Percentiles rank a stretch among this genome's conserved stretches.
Conservation (phyloP, 352 stramenopile genomes). For the Halophytophthora batemanensis region DNA sequence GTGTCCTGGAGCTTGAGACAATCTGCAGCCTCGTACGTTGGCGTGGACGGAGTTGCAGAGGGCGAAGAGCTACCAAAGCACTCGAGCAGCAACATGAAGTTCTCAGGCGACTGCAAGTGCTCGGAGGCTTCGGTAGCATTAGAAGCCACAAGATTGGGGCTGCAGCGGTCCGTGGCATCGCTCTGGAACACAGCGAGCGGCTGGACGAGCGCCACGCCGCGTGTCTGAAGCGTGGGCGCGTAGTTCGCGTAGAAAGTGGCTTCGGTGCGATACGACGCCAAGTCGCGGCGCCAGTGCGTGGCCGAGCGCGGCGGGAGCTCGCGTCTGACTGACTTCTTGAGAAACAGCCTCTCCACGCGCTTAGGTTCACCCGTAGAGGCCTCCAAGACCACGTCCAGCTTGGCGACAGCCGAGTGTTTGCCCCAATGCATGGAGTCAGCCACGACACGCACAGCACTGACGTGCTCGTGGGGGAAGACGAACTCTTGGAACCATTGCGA, state of each 20-base stretch:
- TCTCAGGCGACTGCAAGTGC: slow-evolving; percentile 23
- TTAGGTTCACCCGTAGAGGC: not conserved
- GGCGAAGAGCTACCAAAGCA: slow-evolving; percentile 22
- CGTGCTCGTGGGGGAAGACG: slow-evolving; percentile 19
- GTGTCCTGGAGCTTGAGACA: slow-evolving; percentile 34
- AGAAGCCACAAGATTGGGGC: slow-evolving; percentile 12
- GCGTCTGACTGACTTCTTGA: slow-evolving; percentile 60
- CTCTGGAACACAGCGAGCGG: slow-evolving; percentile 48
- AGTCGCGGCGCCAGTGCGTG: slow-evolving; percentile 52
- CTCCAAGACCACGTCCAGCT: slow-evolving; percentile 30
- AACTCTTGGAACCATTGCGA: slow-evolving; percentile 41
- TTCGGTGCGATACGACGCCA: slow-evolving; percentile 61
- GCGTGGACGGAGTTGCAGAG: slow-evolving; percentile 6
- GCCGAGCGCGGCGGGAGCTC: slow-evolving; percentile 43
- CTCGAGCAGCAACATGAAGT: slow-evolving; percentile 57
- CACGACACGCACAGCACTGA: slow-evolving; percentile 24
- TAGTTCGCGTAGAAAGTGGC: slow-evolving; percentile 54
- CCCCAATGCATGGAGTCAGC: slow-evolving; percentile 35
- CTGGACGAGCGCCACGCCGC: slow-evolving; percentile 38
- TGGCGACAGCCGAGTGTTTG: slow-evolving; percentile 52
- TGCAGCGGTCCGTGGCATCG: slow-evolving; percentile 14
- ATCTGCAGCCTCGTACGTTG: slow-evolving; percentile 34
- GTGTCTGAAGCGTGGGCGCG: slow-evolving; percentile 25
- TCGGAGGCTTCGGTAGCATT: not conserved
- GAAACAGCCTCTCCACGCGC: slow-evolving; percentile 36